A percentile compares a stretch with the other conserved stretches of the same genome.
phyloP scores from a whole-genome alignment of 352 stramenopile species.

The Phytophthora pseudosyringae region DNA sequence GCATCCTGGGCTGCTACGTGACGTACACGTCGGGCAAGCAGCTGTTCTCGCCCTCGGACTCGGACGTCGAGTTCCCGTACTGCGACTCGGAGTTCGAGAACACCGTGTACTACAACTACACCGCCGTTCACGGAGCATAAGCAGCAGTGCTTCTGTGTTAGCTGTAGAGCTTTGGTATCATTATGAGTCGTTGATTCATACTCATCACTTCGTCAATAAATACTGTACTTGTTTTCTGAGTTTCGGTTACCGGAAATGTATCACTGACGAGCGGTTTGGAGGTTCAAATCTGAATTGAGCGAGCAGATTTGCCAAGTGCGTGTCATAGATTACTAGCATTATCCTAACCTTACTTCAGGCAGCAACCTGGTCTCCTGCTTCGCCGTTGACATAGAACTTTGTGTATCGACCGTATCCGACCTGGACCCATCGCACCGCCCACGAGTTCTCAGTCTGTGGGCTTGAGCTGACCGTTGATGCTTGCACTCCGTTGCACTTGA shows the following conservation, averaged over 20 bases:
- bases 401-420: slow-evolving; percentile 29
- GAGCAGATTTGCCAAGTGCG: not conserved
- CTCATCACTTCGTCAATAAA: too few species aligned
- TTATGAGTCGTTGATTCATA: not conserved
- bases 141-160: too few species aligned
- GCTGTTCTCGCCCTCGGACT: slow-evolving; percentile 25
- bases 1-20: slow-evolving; percentile 25
- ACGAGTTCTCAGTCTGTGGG: not conserved
- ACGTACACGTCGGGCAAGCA: slow-evolving; percentile 33
- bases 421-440: slow-evolving; percentile 22
- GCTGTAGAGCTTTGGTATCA: too few species aligned
- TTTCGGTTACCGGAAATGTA: too few species aligned
- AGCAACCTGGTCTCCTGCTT: slow-evolving; percentile 15
- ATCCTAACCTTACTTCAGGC: not conserved
- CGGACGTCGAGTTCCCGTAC: slow-evolving; percentile 28
- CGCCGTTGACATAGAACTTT: slow-evolving; percentile 19
- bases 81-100: slow-evolving; percentile 28
- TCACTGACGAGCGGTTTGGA: too few species aligned
- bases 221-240: too few species aligned
- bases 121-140: slow-evolving; percentile 24
- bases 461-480: not conserved
- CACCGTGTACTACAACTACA: slow-evolving; percentile 39
- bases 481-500: slow-evolving; percentile 6
- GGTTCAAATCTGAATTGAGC: not conserved
- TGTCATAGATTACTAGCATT: slow-evolving; percentile 9